Evolutionary conservation across 768 basidiomycete species (phyloP).

Genomic region (Calocera viscosa): DNA sequence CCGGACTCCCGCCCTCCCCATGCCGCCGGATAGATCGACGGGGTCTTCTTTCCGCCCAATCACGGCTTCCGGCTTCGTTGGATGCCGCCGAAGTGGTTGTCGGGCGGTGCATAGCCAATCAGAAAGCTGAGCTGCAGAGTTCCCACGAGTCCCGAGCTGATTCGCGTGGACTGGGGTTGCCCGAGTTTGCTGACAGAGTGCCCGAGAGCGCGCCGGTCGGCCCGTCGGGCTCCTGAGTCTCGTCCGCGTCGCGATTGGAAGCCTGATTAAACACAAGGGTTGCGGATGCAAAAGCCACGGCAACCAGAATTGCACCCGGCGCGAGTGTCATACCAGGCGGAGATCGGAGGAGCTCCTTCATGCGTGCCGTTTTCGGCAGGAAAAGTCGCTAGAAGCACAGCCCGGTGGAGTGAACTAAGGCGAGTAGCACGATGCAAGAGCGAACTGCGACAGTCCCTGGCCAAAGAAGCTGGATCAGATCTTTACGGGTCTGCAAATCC

Average conservation of each 20-base stretch:
- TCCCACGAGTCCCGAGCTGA: not conserved
- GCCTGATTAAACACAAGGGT: constrained; percentile 5
- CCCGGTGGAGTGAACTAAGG: not conserved
- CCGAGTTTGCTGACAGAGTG: constrained; percentile 4
- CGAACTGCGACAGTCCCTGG: not conserved
- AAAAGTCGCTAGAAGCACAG: constrained; percentile 7
- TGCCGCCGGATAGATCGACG: not conserved
- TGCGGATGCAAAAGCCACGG: constrained; percentile 1
- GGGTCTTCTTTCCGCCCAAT: not conserved
- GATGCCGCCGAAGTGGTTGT: not conserved
- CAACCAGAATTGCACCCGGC: not conserved
- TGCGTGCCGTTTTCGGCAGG: not conserved
- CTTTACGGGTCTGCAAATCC: too few relatives aligned
- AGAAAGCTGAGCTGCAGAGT: not conserved
- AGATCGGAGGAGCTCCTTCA: not conserved
- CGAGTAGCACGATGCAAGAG: not conserved
- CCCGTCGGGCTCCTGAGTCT: not conserved
- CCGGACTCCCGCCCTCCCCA: not conserved
- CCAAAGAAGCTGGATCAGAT: too few relatives aligned
- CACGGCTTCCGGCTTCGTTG: not conserved
- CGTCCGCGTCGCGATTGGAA: not conserved
- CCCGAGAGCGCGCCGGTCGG: not conserved
- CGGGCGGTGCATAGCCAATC: not conserved
- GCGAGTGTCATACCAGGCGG: not conserved
- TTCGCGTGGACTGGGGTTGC: not conserved